These are phyloP conservation scores for Monosporascus sp. DNA, from an alignment of 2,329 filamentous ascomycete species.

Conservation along the genomic window DNA sequence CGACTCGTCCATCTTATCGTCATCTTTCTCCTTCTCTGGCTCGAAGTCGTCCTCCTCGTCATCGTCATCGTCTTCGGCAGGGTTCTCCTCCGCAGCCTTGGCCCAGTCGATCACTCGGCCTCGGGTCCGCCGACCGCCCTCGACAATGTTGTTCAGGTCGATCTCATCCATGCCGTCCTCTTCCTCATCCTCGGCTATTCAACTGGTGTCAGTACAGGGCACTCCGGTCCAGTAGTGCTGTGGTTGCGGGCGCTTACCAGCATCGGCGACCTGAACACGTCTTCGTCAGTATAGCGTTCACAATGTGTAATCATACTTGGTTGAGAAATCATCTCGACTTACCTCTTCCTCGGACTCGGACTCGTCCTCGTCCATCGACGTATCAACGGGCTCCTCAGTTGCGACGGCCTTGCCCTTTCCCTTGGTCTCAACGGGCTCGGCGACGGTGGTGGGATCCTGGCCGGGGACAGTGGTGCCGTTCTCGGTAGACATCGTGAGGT, in stretches of 20 bases:
- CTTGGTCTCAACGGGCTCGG: slow-evolving; percentile 56
- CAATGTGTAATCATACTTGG: no score
- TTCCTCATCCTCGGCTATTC: slow-evolving; percentile 61
- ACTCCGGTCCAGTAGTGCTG: background rate
- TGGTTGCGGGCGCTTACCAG: slow-evolving; percentile 17
- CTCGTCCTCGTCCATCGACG: slow-evolving; percentile 71
- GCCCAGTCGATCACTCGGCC: slow-evolving; percentile 90
- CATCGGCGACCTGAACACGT: slow-evolving; percentile 13
- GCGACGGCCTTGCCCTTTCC: slow-evolving; percentile 81
- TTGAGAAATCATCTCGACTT: slow-evolving; percentile 25
- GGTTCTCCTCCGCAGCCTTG: slow-evolving; percentile 78
- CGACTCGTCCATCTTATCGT: slow-evolving; percentile 66
- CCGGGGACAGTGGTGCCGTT: slow-evolving; percentile 44
- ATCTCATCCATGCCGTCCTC: slow-evolving; percentile 87
- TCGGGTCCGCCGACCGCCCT: slow-evolving; percentile 75
- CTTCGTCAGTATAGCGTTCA: no score
- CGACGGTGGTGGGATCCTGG: slow-evolving; percentile 37
- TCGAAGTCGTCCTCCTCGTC: slow-evolving; percentile 70
- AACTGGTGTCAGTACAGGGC: slow-evolving; percentile 5
- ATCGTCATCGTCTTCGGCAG: slow-evolving; percentile 71
- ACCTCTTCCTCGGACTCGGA: slow-evolving; percentile 60
- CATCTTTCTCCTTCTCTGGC: slow-evolving; percentile 52
- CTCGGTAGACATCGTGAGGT: slow-evolving; percentile 42
- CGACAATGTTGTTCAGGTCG: slow-evolving; percentile 81
- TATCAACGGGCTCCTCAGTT: slow-evolving; percentile 48